Evolutionary conservation across 768 basidiomycete species (phyloP).

Genomic region (Clavaria fumosa): DNA sequence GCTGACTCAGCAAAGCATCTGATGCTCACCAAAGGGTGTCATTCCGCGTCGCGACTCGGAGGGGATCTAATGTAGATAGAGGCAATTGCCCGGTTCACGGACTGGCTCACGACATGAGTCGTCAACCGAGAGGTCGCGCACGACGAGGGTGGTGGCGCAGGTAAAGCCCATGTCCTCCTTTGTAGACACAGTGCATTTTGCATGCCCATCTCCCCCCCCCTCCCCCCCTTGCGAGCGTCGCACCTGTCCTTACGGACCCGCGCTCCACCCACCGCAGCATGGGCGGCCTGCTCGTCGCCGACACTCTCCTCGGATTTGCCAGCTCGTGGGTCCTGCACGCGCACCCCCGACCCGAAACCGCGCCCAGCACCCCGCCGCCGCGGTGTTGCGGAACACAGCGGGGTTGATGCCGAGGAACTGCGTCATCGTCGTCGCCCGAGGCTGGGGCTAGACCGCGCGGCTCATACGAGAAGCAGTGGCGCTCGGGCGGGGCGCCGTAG

Average conservation of each 20-base stretch:
- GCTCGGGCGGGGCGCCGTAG: too few species aligned
- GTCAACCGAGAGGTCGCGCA: conserved; percentile 72
- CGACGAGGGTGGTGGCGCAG: conserved; percentile 46
- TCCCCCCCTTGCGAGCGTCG: too few species aligned
- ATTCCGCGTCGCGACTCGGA: too few species aligned
- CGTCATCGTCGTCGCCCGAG: conserved; percentile 13
- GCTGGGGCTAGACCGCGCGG: conserved; percentile 34
- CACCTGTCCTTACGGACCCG: neutral
- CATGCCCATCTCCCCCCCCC: too few species aligned
- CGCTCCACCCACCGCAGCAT: conserved; percentile 36
- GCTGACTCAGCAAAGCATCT: too few species aligned
- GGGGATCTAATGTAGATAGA: conserved; percentile 43
- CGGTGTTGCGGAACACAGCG: conserved; percentile 71
- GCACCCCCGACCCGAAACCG: conserved; percentile 77
- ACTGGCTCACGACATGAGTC: conserved; percentile 83
- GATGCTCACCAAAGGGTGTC: too few species aligned
- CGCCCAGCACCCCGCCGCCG: conserved; percentile 69
- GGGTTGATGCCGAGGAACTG: conserved; percentile 54
- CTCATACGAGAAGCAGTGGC: conserved; percentile 50
- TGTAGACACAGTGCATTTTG: conserved; percentile 94
- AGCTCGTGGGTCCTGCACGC: conserved; percentile 43
- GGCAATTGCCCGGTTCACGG: conserved; percentile 74
- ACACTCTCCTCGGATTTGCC: conserved; percentile 61
- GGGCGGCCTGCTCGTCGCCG: conserved; percentile 84
- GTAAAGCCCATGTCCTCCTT: conserved; percentile 67